A percentile compares a stretch with the other conserved stretches of the same genome.
These are phyloP conservation scores for Venturia aucupariae DNA, from an alignment of 2,329 filamentous ascomycete genomes.

Conservation along the genomic window DNA sequence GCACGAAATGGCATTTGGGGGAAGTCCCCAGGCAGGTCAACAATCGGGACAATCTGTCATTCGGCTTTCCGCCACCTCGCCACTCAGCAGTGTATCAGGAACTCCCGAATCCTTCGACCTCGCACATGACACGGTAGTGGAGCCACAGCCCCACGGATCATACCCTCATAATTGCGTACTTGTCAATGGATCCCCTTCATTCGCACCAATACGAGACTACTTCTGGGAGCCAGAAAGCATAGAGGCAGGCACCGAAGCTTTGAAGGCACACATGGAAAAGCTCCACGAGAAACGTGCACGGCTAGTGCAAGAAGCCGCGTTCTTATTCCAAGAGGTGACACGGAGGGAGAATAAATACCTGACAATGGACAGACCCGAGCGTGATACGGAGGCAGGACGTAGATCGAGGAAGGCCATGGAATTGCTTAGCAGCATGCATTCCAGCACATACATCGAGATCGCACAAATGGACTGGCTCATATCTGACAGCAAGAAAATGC, in stretches of 20 bases:
- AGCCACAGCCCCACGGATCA: slow-evolving; percentile 5
- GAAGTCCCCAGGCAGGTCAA: neutral
- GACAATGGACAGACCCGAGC: neutral
- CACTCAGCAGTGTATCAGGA: neutral
- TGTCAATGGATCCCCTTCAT: neutral
- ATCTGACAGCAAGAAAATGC: slow-evolving; percentile 10
- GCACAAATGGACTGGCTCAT: slow-evolving; percentile 12
- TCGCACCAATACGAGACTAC: slow-evolving; percentile 1
- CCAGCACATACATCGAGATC: neutral
- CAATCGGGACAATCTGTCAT: neutral
- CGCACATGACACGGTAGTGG: neutral
- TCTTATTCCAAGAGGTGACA: slow-evolving; percentile 5
- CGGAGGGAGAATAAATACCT: neutral
- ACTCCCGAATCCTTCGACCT: neutral
- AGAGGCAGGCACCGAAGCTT: neutral
- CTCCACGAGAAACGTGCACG: slow-evolving; percentile 2
- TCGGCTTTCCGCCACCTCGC: neutral
- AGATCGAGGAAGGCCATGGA: slow-evolving; percentile 9
- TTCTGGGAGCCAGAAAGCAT: slow-evolving; percentile 2
- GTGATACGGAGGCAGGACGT: neutral
- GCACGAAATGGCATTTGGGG: neutral
- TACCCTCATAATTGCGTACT: slow-evolving; percentile 9
- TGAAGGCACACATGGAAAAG: neutral
- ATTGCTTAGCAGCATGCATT: slow-evolving; percentile 12
- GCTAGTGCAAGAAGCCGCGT: neutral